Base-by-base conservation (phyloP, 2,329 filamentous ascomycete species). In the Periconia sp. region DNA sequence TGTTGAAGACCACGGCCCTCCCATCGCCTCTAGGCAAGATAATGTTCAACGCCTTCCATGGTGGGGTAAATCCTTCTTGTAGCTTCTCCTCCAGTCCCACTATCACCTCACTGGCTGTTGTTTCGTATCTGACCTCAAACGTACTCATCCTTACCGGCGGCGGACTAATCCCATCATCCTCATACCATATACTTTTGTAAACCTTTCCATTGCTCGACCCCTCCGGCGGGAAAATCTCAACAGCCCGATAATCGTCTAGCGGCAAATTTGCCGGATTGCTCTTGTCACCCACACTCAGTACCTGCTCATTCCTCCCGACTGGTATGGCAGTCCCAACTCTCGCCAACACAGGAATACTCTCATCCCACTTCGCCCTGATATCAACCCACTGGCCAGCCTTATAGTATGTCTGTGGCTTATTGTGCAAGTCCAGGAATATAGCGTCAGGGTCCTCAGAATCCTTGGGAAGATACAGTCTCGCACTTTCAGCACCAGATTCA, bases 371-470 rank as follows among this genome's bases (percentile, higher is more conserved):
- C 0, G 79, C 78, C 0, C 69, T 44, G 1, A 83, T 69, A 1
- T 73, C 71, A 3, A 75, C 68, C 80, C 81, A 83, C 46, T 80
- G 73, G 0, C 80, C 81, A 0, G 80, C 72, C 0, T 69, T 58
- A 4, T 85, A 68, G 48, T 84, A 78, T 39, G 84, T 75, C 51
- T 84, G 81, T 0, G 84, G 82, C 0, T 76, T 72, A 36, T 85
- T 85, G 26, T 85, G 85, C 24, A 84, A 65, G 56, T 88, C 87
- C 18, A 87, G 54, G 61, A 78, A 88, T 0, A 84, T 82, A 5
- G 76, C 73, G 18, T 83, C 67, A 1, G 68, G 65, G 11, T 68
- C 65, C 3, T 49, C 39, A 10, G 50, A 46, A 36, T 72, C 70
- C 17, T 72, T 72, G 0, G 86, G 86, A 0, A 88, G 76, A 53